phyloP scores from a whole-genome alignment of 257 asterid genomes.

The Plantago ovata region DNA sequence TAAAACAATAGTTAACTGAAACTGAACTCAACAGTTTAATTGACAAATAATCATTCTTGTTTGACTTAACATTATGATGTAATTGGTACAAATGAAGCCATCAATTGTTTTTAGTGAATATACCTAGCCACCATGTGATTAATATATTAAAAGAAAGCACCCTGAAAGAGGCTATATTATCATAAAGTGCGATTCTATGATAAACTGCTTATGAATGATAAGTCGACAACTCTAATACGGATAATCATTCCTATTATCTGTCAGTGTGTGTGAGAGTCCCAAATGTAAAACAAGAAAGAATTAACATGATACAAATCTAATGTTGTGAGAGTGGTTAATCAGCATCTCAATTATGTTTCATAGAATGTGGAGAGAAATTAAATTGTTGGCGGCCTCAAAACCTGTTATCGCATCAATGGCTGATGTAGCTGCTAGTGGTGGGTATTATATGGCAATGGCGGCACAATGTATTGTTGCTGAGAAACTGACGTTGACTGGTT shows the following conservation, averaged over 20 bases:
- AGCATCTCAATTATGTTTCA: conserved; percentile 16
- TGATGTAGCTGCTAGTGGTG: conserved; percentile 99
- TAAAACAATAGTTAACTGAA: no score
- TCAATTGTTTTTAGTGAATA: background rate
- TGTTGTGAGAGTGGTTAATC: background rate
- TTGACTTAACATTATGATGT: background rate
- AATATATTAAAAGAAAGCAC: no score
- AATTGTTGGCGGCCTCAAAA: conserved; percentile 77
- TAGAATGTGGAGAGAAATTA: conserved; percentile 99
- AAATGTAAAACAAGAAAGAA: no score
- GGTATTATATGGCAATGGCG: conserved; percentile 99
- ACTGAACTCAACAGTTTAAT: background rate
- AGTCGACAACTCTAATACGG: no score
- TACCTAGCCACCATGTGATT: no score
- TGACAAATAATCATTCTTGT: background rate
- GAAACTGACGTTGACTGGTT: conserved; percentile 88
- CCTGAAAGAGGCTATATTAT: no score
- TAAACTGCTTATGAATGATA: no score
- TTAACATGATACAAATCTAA: no score
- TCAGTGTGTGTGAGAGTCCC: no score
- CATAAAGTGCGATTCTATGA: no score
- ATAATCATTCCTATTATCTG: no score
- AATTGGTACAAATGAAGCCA: background rate
- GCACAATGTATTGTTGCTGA: conserved; percentile 82
- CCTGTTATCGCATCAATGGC: conserved; percentile 97